phyloP scores from a whole-genome alignment of 192 early-diverging fungal species.

The Coemansia sp. region DNA sequence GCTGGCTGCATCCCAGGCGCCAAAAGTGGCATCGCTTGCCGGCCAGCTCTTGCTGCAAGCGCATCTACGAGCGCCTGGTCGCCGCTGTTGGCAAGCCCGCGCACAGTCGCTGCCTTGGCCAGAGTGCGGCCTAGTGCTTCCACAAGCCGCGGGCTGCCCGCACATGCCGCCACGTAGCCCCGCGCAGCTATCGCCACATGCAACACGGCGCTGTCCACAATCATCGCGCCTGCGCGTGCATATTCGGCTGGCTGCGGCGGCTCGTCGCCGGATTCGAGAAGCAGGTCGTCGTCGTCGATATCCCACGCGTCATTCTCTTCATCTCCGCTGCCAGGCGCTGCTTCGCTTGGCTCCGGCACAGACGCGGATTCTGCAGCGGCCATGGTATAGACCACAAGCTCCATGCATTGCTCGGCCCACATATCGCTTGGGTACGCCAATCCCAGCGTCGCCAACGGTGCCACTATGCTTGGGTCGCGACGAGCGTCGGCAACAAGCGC shows the following conservation, averaged over 20 bases:
- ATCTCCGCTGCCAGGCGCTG: neutral
- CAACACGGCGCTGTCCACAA: slow-evolving; percentile 20
- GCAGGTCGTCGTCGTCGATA: slow-evolving; percentile 25
- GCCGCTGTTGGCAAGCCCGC: neutral
- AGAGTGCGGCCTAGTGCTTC: slow-evolving; percentile 12
- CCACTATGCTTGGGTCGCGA: slow-evolving; percentile 10
- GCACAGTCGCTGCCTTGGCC: neutral
- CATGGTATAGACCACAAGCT: slow-evolving; percentile 19
- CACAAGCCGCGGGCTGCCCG: slow-evolving; percentile 20
- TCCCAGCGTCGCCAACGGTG: slow-evolving; percentile 21
- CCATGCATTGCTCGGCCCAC: slow-evolving; percentile 43
- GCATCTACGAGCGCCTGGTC: neutral
- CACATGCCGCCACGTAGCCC: slow-evolving; percentile 27
- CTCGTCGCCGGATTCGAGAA: slow-evolving; percentile 13
- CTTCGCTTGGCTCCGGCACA: neutral
- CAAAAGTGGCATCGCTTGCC: neutral
- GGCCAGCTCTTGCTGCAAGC: neutral
- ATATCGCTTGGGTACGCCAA: slow-evolving; percentile 24
- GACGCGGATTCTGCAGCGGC: neutral
- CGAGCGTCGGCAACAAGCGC: slow-evolving; percentile 7
- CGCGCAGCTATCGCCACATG: slow-evolving; percentile 21
- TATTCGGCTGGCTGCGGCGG: slow-evolving; percentile 1
- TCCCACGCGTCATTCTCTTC: slow-evolving; percentile 31
- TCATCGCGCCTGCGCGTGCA: slow-evolving; percentile 6
- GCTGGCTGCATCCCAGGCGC: slow-evolving; percentile 8